Percentiles rank a stretch among this genome's conserved stretches.
Evolutionary conservation across 257 asterid genomes (phyloP).

Genomic region (Forsythia viridissima): DNA sequence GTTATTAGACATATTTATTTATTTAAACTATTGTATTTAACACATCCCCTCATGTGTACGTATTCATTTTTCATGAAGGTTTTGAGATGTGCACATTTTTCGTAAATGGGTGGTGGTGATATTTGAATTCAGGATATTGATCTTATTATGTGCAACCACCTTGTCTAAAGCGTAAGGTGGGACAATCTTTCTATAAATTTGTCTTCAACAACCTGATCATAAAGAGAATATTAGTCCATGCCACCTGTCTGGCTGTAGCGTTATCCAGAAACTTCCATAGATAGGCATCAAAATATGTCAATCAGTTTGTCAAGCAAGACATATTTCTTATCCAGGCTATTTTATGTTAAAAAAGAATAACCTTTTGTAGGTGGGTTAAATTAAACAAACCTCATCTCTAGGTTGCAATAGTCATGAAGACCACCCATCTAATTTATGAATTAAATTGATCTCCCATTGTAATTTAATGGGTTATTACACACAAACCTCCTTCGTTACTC

Average conservation of each 20-base stretch:
- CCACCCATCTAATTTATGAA: background rate
- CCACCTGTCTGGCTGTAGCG: conserved; percentile 1
- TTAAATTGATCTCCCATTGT: conserved; percentile 5
- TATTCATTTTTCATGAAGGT: background rate
- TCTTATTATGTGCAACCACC: background rate
- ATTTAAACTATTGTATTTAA: background rate
- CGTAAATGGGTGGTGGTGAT: background rate
- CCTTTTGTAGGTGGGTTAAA: background rate
- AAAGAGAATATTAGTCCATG: conserved; percentile 3
- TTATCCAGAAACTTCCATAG: background rate
- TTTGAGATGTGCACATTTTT: too few species aligned
- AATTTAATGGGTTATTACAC: background rate
- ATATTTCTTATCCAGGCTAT: conserved; percentile 1
- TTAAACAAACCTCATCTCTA: background rate
- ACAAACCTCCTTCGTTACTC: conserved; percentile 7
- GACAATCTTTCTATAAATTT: background rate
- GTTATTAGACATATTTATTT: too few species aligned
- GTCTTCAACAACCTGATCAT: background rate
- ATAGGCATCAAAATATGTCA: background rate
- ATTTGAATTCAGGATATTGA: background rate
- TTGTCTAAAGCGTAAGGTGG: background rate
- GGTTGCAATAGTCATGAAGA: conserved; percentile 3
- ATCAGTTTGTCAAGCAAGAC: background rate
- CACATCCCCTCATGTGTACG: background rate
- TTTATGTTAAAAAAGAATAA: background rate